Conservation (phyloP, 108 stramenopile genomes). For the Licmophora abbreviata region DNA sequence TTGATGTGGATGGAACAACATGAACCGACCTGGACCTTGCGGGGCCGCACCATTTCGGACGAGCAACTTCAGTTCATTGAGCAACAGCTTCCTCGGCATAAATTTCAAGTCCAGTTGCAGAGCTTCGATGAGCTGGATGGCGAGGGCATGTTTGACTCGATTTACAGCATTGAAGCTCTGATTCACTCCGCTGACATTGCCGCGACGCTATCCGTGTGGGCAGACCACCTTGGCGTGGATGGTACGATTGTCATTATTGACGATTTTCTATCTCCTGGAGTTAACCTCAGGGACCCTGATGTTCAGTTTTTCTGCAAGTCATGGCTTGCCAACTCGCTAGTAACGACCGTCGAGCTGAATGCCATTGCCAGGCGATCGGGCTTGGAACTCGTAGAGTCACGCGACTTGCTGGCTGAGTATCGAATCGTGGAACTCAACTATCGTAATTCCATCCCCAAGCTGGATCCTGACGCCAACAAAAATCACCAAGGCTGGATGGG, state of each 20-base stretch:
- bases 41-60: conserved; percentile 41
- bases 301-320: conserved; percentile 29
- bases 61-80: conserved; percentile 34
- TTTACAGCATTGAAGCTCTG: conserved; percentile 54
- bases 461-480: conserved; percentile 16
- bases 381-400: conserved; percentile 24
- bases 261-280: conserved; percentile 28
- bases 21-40: conserved; percentile 22
- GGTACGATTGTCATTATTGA: conserved; percentile 44
- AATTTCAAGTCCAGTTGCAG: conserved; percentile 26
- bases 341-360: conserved; percentile 21
- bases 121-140: conserved; percentile 31
- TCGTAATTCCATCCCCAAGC: conserved; percentile 23
- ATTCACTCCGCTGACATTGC: conserved; percentile 34
- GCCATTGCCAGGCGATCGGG: conserved; percentile 10
- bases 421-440: conserved; percentile 37
- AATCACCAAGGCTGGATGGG: conserved; percentile 53
- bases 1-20: conserved; percentile 48
- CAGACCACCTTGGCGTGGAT: conserved; percentile 20
- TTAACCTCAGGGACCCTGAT: conserved; percentile 12
- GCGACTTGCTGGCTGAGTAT: conserved; percentile 33
- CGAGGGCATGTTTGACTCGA: conserved; percentile 17
- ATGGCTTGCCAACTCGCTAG: conserved; percentile 39
- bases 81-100: conserved; percentile 31
- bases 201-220: conserved; percentile 27